Conservation (phyloP, 441 rosid genomes). For the Erodium moschatum region DNA sequence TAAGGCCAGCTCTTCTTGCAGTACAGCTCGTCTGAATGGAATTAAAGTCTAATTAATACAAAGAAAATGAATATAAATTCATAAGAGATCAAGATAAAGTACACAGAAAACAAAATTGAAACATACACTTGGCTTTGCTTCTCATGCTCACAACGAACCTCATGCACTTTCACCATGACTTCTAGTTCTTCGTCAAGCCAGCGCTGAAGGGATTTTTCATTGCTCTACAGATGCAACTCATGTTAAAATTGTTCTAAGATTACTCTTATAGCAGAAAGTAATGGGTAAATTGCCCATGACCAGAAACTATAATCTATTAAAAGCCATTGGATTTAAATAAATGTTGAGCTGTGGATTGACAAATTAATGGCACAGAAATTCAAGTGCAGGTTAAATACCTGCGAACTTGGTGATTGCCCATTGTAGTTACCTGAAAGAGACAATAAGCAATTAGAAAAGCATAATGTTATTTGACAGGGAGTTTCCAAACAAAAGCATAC, state of each 20-base stretch:
- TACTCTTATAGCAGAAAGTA: conserved; percentile 11
- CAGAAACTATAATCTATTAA: conserved; percentile 7
- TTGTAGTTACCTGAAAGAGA: conserved; percentile 41
- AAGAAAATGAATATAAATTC: not conserved
- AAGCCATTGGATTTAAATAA: conserved; percentile 6
- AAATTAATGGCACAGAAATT: conserved; percentile 4
- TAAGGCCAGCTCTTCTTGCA: conserved; percentile 49
- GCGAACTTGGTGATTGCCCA: conserved; percentile 42
- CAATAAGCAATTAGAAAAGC: conserved; percentile 21
- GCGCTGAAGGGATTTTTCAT: conserved; percentile 40
- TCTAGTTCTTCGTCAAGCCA: conserved; percentile 59
- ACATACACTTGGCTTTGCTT: conserved; percentile 64
- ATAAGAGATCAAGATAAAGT: not conserved
- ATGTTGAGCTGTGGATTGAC: conserved; percentile 14
- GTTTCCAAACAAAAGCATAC: conserved; percentile 21
- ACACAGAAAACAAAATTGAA: not conserved
- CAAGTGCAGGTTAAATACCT: conserved; percentile 37
- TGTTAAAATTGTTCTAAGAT: conserved; percentile 12
- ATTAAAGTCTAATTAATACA: not conserved
- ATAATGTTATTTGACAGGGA: conserved; percentile 3
- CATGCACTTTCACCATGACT: conserved; percentile 46
- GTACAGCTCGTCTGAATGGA: conserved; percentile 40
- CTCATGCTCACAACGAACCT: conserved; percentile 49
- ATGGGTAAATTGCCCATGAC: conserved; percentile 15
- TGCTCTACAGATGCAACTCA: conserved; percentile 30